These are phyloP conservation scores for Euphorbia peplus DNA, from an alignment of 345 rosid species.

Conservation along the genomic window DNA sequence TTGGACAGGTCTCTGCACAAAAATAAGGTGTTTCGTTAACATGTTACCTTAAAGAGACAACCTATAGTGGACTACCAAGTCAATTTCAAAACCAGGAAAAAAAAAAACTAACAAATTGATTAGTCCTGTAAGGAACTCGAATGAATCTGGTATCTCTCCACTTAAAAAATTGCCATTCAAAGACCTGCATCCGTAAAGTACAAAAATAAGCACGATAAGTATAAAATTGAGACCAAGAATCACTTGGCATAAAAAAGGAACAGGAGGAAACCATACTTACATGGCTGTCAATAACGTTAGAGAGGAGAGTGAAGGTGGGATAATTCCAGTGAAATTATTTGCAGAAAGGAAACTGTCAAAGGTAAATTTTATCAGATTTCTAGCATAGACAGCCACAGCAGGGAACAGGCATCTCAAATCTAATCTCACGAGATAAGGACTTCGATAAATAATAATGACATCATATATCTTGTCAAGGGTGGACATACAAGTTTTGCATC, in stretches of 20 bases:
- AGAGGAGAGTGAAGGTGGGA: constrained; percentile 73
- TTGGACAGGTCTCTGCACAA: constrained; percentile 70
- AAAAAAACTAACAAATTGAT: constrained; percentile 71
- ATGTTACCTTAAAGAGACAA: constrained; percentile 13
- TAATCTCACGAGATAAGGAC: neutral
- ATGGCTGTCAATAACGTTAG: constrained; percentile 59
- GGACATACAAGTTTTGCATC: constrained; percentile 60
- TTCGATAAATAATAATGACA: neutral
- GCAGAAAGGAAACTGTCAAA: constrained; percentile 88
- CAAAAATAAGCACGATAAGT: neutral
- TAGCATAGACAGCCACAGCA: constrained; percentile 5
- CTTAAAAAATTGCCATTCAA: constrained; percentile 67
- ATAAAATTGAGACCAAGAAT: constrained; percentile 6
- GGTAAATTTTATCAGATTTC: constrained; percentile 38
- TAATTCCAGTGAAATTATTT: constrained; percentile 86
- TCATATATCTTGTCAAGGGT: neutral
- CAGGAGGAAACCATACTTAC: constrained; percentile 37
- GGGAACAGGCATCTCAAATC: neutral
- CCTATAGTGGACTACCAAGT: neutral
- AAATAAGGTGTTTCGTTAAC: constrained; percentile 24
- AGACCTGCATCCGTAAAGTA: constrained; percentile 57
- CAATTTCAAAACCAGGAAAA: constrained; percentile 11
- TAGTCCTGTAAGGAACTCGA: constrained; percentile 57
- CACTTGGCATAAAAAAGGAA: constrained; percentile 14
- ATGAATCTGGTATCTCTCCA: constrained; percentile 89